These are phyloP conservation scores for Mrakia blollopis DNA, from an alignment of 768 basidiomycete species.

Conservation along the genomic window DNA sequence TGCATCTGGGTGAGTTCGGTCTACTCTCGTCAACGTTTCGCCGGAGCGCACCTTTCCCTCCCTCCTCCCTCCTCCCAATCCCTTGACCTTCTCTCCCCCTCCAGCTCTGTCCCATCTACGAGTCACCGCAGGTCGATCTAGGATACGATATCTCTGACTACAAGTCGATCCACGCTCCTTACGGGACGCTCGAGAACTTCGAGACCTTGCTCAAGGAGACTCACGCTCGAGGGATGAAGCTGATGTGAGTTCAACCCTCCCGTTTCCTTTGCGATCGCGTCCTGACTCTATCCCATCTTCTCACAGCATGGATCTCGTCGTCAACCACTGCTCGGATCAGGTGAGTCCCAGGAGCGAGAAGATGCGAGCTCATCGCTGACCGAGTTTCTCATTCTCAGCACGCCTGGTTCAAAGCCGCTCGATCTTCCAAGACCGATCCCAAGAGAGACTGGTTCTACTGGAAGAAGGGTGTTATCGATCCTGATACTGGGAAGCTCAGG, in stretches of 20 bases:
- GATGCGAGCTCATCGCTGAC: no score
- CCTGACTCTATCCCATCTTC: neutral
- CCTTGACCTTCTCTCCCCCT: no score
- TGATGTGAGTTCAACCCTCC: conserved; percentile 50
- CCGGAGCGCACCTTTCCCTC: neutral
- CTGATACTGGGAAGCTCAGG: conserved; percentile 51
- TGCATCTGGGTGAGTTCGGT: conserved; percentile 52
- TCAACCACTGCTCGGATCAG: conserved; percentile 17
- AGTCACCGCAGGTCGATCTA: conserved; percentile 63
- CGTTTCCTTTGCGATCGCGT: neutral
- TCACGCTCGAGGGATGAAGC: conserved; percentile 63
- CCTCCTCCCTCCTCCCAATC: neutral
- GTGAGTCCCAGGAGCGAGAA: no score
- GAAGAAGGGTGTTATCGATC: conserved; percentile 56
- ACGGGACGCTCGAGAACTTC: conserved; percentile 54
- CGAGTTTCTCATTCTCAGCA: no score
- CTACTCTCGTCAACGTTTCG: neutral
- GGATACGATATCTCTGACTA: conserved; percentile 49
- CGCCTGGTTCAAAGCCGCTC: conserved; percentile 64
- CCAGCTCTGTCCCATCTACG: conserved; percentile 61
- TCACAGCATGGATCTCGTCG: conserved; percentile 10
- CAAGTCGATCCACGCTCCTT: conserved; percentile 54
- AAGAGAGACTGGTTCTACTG: conserved; percentile 76
- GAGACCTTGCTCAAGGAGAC: conserved; percentile 43
- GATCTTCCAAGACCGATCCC: conserved; percentile 51